Evolutionary conservation across 2,329 filamentous ascomycete genomes (phyloP).

Genomic region (Ceratocystis destructans): DNA sequence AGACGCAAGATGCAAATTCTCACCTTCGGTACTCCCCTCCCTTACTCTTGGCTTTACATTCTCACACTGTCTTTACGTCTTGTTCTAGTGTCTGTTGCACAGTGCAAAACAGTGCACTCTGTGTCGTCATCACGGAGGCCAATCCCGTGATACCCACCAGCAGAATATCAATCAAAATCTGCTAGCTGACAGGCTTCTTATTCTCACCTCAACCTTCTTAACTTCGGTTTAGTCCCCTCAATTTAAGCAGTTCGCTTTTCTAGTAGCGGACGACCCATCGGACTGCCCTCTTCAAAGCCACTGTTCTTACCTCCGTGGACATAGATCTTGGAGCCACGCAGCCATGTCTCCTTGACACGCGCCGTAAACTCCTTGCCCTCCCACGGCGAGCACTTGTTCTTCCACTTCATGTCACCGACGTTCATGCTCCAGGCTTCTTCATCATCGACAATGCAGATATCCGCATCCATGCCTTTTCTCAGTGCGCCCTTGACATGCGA

Average conservation of each 20-base stretch:
- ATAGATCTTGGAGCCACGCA: slow-evolving; percentile 65
- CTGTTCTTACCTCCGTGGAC: slow-evolving; percentile 41
- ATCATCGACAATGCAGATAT: slow-evolving; percentile 87
- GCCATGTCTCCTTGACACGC: slow-evolving; percentile 72
- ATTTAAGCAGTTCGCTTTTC: slow-evolving; percentile 36
- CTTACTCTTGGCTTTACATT: not conserved
- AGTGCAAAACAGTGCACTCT: not conserved
- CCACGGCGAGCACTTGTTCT: slow-evolving; percentile 85
- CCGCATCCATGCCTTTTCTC: slow-evolving; percentile 69
- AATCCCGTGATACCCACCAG: not conserved
- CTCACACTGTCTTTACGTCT: not conserved
- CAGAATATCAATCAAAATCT: not conserved
- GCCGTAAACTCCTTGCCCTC: slow-evolving; percentile 67
- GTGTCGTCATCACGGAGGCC: not conserved
- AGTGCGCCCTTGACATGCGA: slow-evolving; percentile 70
- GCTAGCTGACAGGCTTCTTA: too few species aligned
- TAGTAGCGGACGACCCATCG: slow-evolving; percentile 42
- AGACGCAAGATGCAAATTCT: not conserved
- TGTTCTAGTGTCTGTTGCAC: not conserved
- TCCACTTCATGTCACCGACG: slow-evolving; percentile 75
- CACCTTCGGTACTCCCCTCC: not conserved
- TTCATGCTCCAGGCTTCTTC: slow-evolving; percentile 60
- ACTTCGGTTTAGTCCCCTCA: not conserved
- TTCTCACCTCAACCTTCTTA: too few species aligned
- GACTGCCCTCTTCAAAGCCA: slow-evolving; percentile 37